A percentile compares a stretch with the other conserved stretches of the same genome.
phyloP scores from a whole-genome alignment of 208 protist species.

The Trypanosomatidae sp. region DNA sequence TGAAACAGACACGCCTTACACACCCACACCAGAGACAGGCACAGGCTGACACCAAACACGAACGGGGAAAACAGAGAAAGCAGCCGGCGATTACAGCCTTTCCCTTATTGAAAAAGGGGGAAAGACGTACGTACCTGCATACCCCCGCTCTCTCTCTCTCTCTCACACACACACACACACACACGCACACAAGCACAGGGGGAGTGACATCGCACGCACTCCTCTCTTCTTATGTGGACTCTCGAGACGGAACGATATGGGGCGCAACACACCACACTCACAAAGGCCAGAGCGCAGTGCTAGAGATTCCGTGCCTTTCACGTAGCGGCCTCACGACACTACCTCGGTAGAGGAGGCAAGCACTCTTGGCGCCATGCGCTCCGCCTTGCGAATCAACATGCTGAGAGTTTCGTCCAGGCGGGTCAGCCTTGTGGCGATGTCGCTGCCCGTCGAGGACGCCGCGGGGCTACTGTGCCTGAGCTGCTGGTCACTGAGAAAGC shows the following conservation, averaged over 20 bases:
- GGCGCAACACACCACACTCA: not conserved
- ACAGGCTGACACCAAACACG: too few relatives aligned
- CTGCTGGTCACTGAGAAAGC: not conserved
- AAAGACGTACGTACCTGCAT: too few relatives aligned
- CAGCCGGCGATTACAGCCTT: too few relatives aligned
- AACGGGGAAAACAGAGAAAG: too few relatives aligned
- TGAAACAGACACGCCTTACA: not conserved
- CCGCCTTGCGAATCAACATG: conserved; percentile 32
- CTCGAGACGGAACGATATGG: not conserved
- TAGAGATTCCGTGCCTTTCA: not conserved
- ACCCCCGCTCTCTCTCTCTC: too few relatives aligned
- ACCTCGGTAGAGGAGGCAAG: conserved; percentile 25
- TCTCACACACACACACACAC: conserved; percentile 1
- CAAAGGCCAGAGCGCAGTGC: not conserved
- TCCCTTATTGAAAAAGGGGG: too few relatives aligned
- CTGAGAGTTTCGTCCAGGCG: conserved; percentile 30
- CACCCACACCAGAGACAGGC: not conserved
- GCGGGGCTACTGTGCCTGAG: not conserved
- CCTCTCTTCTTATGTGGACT: not conserved
- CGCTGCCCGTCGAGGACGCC: not conserved
- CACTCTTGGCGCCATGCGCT: conserved; percentile 17
- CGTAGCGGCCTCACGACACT: conserved; percentile 8
- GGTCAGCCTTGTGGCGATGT: conserved; percentile 21
- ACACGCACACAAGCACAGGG: not conserved
- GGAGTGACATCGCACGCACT: not conserved